A percentile compares a stretch with the other conserved stretches of the same genome.
These are phyloP conservation scores for Coemansia erecta DNA, from an alignment of 192 early-diverging fungal species.

Conservation along the genomic window DNA sequence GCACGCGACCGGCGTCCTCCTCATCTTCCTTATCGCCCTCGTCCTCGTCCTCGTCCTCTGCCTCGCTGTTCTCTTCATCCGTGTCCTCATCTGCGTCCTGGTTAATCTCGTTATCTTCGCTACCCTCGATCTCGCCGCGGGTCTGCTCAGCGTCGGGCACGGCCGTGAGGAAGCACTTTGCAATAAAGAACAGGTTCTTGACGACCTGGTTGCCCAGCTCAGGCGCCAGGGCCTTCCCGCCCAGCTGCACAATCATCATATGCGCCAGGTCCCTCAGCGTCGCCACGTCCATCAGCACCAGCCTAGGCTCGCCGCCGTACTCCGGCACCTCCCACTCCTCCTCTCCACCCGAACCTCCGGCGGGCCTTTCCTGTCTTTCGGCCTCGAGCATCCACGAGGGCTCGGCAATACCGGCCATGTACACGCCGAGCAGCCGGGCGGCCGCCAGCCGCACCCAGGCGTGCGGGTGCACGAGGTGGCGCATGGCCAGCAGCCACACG, in stretches of 20 bases:
- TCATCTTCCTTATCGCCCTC: conserved; percentile 47
- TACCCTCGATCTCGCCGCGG: neutral
- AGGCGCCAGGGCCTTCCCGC: conserved; percentile 60
- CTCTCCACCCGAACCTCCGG: neutral
- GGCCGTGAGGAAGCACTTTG: conserved; percentile 62
- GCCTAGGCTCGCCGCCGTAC: conserved; percentile 22
- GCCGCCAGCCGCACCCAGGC: conserved; percentile 80
- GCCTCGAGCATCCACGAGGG: conserved; percentile 53
- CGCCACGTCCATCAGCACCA: conserved; percentile 29
- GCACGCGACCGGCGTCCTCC: conserved; percentile 23
- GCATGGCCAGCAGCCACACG: conserved; percentile 68
- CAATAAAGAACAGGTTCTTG: conserved; percentile 93
- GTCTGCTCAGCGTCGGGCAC: conserved; percentile 13
- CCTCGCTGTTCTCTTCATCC: conserved; percentile 8
- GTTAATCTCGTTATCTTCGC: conserved; percentile 21
- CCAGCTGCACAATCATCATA: conserved; percentile 62
- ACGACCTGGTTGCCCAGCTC: conserved; percentile 87
- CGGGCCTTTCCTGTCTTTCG: conserved; percentile 5
- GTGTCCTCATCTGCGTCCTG: conserved; percentile 22
- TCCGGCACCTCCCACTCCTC: conserved; percentile 31
- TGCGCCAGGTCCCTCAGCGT: conserved; percentile 57
- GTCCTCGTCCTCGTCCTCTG: conserved; percentile 18
- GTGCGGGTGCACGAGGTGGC: conserved; percentile 82
- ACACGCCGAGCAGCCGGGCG: conserved; percentile 70
- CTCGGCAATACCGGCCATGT: conserved; percentile 73